Evolutionary conservation across 1,284 basidiomycete species (phyloP), one percentile per base, ranked within the genome.

Genomic region (Tetrapyrgos nigripes): DNA sequence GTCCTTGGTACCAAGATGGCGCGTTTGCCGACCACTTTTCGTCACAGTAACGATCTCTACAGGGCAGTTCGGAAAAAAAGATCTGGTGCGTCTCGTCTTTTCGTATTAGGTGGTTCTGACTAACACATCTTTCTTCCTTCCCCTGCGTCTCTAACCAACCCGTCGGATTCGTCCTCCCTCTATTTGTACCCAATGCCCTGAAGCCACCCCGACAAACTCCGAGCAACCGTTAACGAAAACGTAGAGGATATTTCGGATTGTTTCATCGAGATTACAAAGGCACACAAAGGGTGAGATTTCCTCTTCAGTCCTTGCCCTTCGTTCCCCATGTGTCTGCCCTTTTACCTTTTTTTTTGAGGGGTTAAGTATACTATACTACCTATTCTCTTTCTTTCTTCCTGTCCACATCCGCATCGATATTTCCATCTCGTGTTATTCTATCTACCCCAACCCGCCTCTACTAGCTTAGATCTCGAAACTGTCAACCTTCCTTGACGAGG

Each of bases 151-250:
- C n/a, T n/a, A n/a, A n/a, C n/a, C n/a, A n/a, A n/a, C n/a, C n/a
- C n/a, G n/a, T n/a, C n/a, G n/a, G n/a, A n/a, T n/a, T n/a, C n/a
- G 17, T 31, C 11, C 29, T 2, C 9, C 4, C 58, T 37, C 35
- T 40, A 55, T 58, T 62, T 53, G 60, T 8, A 8, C 19, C 17
- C 19, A 5, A n/a, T 9, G 13, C 19, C 37, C 8, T 8, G 40
- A 55, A 97, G 95, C 74, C 97, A 99, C 74, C 97, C 97, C 0
- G 97, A 99, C 83, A 99, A 99, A 80, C 91, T 97, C 61, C 92
- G 88, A 69, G 84, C 93, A 8, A 83, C 85, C 0, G 84, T 81
- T 1, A 96, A 98, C 69, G 83, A 96, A 69, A 98, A 96, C 0
- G 83, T 92, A 57, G 97, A 98, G 68, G 83, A 88, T n/a, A 94